phyloP scores from a whole-genome alignment of 306 rosid species.

The Quercus dentata region DNA sequence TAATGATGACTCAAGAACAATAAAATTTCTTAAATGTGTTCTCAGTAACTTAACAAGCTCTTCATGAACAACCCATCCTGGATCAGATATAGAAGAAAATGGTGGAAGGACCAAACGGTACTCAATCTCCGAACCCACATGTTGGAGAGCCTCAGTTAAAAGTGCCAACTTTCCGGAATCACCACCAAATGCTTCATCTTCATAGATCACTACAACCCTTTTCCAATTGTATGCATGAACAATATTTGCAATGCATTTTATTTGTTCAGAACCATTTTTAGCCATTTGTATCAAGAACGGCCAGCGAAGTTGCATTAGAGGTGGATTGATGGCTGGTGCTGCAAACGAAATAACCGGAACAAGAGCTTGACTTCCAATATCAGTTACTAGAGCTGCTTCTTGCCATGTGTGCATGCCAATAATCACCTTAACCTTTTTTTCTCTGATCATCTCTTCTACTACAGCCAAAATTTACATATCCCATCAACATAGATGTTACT shows the following conservation, averaged over 20 bases:
- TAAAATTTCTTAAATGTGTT: conserved; percentile 48
- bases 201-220: conserved; percentile 46
- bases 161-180: conserved; percentile 43
- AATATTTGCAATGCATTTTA: conserved; percentile 47
- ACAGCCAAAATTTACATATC: neutral
- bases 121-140: conserved; percentile 45
- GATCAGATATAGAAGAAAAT: conserved; percentile 31
- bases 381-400: conserved; percentile 54
- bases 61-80: conserved; percentile 28
- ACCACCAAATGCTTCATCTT: conserved; percentile 41
- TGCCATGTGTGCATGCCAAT: conserved; percentile 57
- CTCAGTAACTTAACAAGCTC: conserved; percentile 35
- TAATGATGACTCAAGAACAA: conserved; percentile 51
- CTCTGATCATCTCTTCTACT: conserved; percentile 45
- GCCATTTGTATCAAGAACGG: conserved; percentile 45
- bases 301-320: conserved; percentile 32
- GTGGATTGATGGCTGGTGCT: conserved; percentile 44
- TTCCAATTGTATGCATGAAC: conserved; percentile 42
- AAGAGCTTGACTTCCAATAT: conserved; percentile 34
- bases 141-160: conserved; percentile 61
- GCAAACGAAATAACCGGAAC: conserved; percentile 58
- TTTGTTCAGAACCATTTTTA: conserved; percentile 25
- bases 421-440: conserved; percentile 31
- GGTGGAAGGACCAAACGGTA: conserved; percentile 59
- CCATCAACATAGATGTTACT: too few relatives aligned